phyloP scores from a whole-genome alignment of 1,284 basidiomycete species.

The Cryptococcus sp. region DNA sequence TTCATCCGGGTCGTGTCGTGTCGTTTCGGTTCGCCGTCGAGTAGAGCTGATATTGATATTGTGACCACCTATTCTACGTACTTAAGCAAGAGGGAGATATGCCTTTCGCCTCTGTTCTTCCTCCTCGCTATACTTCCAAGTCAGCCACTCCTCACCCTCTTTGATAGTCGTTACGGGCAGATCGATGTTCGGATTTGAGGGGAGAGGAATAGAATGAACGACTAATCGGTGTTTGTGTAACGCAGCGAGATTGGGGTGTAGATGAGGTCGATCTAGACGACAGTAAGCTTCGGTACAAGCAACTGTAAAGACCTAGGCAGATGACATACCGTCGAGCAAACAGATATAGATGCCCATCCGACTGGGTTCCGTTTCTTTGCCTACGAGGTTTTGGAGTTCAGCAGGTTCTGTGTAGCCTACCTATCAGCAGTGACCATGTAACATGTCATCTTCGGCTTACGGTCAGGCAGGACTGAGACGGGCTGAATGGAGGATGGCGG shows the following conservation, averaged over 20 bases:
- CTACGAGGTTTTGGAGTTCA: not conserved
- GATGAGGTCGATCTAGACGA: slow-evolving; percentile 22
- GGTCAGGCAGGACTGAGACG: slow-evolving; percentile 19
- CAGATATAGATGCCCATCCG: slow-evolving; percentile 31
- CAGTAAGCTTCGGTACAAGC: not conserved
- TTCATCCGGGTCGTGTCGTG: too few relatives aligned
- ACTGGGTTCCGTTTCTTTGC: slow-evolving; percentile 22
- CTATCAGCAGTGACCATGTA: not conserved
- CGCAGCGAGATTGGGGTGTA: slow-evolving; percentile 21
- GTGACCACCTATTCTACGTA: not conserved
- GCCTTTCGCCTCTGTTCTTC: slow-evolving; percentile 19
- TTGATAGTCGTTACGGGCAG: slow-evolving; percentile 5
- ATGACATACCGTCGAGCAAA: slow-evolving; percentile 23
- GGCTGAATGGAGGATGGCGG: too few relatives aligned
- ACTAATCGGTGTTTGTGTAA: slow-evolving; percentile 24
- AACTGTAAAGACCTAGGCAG: too few relatives aligned
- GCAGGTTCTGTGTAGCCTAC: not conserved
- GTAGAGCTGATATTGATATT: not conserved
- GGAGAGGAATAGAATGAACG: slow-evolving; percentile 20
- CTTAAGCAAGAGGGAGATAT: slow-evolving; percentile 22
- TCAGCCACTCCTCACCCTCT: slow-evolving; percentile 16
- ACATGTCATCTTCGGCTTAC: slow-evolving; percentile 8
- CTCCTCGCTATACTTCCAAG: slow-evolving; percentile 25
- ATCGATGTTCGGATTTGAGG: slow-evolving; percentile 15
- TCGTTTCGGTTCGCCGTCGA: too few relatives aligned